phyloP scores from a whole-genome alignment of 345 rosid species.

The Angophora floribunda region DNA sequence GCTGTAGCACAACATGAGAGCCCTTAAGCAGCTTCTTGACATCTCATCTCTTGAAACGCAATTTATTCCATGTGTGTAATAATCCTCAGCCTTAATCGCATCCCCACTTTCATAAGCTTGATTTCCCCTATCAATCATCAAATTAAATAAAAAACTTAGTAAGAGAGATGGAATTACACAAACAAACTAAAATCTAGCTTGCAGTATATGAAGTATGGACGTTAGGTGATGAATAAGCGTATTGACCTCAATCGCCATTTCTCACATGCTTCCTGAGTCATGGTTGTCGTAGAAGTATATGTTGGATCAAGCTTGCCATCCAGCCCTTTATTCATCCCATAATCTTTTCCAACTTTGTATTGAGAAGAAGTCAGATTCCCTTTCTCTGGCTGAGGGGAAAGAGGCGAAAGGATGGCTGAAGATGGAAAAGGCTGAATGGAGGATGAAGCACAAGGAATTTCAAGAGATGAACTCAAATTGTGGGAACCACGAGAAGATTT shows the following conservation, averaged over 20 bases:
- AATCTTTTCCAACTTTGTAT: slow-evolving; percentile 16
- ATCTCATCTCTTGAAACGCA: slow-evolving; percentile 56
- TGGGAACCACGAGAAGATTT: slow-evolving; percentile 30
- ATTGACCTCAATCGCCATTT: slow-evolving; percentile 92
- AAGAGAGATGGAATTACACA: neutral
- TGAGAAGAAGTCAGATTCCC: slow-evolving; percentile 19
- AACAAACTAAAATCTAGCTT: neutral
- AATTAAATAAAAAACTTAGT: neutral
- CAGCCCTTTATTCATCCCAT: slow-evolving; percentile 25
- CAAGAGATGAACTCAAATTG: slow-evolving; percentile 18
- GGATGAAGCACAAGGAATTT: slow-evolving; percentile 28
- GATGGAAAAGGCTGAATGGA: slow-evolving; percentile 35
- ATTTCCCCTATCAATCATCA: slow-evolving; percentile 59
- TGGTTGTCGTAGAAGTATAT: slow-evolving; percentile 20
- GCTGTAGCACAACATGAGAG: slow-evolving; percentile 88
- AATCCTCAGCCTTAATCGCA: slow-evolving; percentile 73
- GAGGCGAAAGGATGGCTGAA: slow-evolving; percentile 28
- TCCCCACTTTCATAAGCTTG: slow-evolving; percentile 76
- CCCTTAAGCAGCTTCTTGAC: slow-evolving; percentile 77
- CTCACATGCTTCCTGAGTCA: slow-evolving; percentile 86
- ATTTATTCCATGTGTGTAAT: slow-evolving; percentile 68
- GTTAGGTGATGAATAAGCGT: neutral
- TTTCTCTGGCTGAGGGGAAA: slow-evolving; percentile 28
- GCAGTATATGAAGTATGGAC: neutral
- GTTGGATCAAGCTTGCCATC: slow-evolving; percentile 29